Percentiles rank a stretch among this genome's conserved stretches.
phyloP scores from a whole-genome alignment of 148 eudicot species.

The Vaccinium myrtillus region DNA sequence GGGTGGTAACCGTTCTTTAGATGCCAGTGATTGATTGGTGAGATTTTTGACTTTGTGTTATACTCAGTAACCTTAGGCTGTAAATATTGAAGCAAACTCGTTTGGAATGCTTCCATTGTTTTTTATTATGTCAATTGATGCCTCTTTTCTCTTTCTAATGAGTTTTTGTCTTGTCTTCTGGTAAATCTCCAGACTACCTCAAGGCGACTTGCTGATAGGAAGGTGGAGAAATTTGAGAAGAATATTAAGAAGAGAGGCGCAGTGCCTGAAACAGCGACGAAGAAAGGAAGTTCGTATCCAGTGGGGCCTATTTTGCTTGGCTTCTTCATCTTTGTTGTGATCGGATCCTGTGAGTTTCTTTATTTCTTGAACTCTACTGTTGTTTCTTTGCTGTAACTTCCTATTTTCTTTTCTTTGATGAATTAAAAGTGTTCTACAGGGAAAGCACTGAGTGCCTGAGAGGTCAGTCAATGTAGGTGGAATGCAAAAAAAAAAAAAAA shows the following conservation, averaged over 20 bases:
- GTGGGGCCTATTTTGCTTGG: constrained; percentile 62
- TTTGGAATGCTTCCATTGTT: neutral
- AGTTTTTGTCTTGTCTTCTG: neutral
- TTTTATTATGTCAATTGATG: neutral
- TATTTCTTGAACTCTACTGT: neutral
- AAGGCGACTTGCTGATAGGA: constrained; percentile 57
- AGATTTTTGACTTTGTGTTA: neutral
- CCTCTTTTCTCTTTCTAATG: neutral
- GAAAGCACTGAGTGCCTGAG: neutral
- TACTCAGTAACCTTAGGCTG: too few species aligned
- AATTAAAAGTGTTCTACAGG: neutral
- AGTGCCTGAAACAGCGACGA: constrained; percentile 38
- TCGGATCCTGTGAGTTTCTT: constrained; percentile 60
- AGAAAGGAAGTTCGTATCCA: constrained; percentile 54
- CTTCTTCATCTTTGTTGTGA: constrained; percentile 62
- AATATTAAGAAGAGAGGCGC: constrained; percentile 57
- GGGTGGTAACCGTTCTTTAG: neutral
- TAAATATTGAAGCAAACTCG: neutral
- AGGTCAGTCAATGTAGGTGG: neutral
- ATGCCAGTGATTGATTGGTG: neutral
- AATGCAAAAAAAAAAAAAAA: neutral
- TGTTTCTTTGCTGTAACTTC: neutral
- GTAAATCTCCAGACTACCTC: constrained; percentile 50
- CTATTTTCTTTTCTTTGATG: neutral
- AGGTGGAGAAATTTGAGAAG: constrained; percentile 59